phyloP scores from a whole-genome alignment of 2,329 filamentous ascomycete species.

The Colletotrichum orbiculare region DNA sequence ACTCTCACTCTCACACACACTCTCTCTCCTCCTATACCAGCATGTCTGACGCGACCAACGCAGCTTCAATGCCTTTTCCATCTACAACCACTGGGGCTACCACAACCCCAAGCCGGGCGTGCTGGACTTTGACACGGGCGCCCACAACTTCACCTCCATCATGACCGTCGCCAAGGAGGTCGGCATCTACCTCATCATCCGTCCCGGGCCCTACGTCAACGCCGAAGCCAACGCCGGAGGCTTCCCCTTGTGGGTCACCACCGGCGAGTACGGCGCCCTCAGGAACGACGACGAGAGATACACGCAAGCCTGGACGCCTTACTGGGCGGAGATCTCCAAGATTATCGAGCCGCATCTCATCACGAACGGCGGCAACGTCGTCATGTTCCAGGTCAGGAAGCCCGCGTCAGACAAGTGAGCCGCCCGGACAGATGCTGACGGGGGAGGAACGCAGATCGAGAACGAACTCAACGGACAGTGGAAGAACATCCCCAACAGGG shows the following conservation, averaged over 20 bases:
- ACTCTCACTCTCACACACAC: too few species aligned
- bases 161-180: conserved; percentile 57
- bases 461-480: conserved; percentile 63
- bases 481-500: conserved; percentile 52
- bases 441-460: conserved; percentile 55
- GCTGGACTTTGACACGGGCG: conserved; percentile 47
- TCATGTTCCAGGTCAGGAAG: conserved; percentile 55
- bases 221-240: conserved; percentile 72
- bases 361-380: conserved; percentile 67
- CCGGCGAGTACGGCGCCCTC: conserved; percentile 65
- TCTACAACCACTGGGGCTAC: conserved; percentile 56
- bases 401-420: too few species aligned
- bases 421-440: neutral
- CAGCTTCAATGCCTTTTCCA: conserved; percentile 56
- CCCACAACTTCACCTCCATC: conserved; percentile 61
- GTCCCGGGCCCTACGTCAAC: conserved; percentile 72
- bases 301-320: conserved; percentile 64
- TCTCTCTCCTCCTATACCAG: too few species aligned
- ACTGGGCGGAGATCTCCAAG: conserved; percentile 60
- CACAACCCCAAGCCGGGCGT: conserved; percentile 51
- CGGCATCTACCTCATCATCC: conserved; percentile 54
- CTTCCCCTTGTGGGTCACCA: conserved; percentile 71
- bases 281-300: conserved; percentile 64
- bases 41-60: neutral
- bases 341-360: conserved; percentile 64